A percentile compares a stretch with the other conserved stretches of the same genome.
Conservation (phyloP, 441 rosid genomes). For the Macaranga tanarius region DNA sequence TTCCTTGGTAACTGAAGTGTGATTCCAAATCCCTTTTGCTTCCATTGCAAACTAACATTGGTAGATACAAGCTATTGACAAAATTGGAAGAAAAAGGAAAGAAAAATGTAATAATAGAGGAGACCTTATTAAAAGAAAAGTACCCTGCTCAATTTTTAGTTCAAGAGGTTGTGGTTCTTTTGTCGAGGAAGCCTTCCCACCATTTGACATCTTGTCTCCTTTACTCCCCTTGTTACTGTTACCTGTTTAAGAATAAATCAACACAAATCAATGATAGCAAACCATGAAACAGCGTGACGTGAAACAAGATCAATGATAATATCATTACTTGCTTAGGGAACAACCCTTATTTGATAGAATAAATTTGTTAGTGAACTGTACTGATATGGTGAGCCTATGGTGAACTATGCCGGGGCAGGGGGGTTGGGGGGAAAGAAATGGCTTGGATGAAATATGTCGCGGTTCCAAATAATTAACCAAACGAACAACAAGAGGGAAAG, state of each 20-base stretch:
- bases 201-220: conserved; percentile 47
- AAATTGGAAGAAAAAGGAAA: not conserved
- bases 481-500: conserved; percentile 14
- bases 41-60: not conserved
- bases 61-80: not conserved
- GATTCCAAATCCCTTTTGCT: not conserved
- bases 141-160: conserved; percentile 66
- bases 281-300: not conserved
- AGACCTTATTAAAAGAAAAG: not conserved
- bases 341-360: not conserved
- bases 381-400: not conserved
- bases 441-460: not conserved
- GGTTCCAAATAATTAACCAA: not conserved
- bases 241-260: conserved; percentile 27
- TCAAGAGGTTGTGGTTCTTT: conserved; percentile 57
- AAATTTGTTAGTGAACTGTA: not conserved
- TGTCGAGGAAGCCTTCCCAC: conserved; percentile 36
- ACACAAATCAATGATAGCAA: not conserved
- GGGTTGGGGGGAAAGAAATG: not conserved
- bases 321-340: not conserved
- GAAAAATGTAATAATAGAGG: not conserved
- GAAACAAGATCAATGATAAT: not conserved
- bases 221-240: conserved; percentile 49
- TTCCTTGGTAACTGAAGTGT: not conserved
- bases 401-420: not conserved